These are phyloP conservation scores for Aspergillus transmontanensis DNA, from an alignment of 2,329 filamentous ascomycete species.

Conservation along the genomic window DNA sequence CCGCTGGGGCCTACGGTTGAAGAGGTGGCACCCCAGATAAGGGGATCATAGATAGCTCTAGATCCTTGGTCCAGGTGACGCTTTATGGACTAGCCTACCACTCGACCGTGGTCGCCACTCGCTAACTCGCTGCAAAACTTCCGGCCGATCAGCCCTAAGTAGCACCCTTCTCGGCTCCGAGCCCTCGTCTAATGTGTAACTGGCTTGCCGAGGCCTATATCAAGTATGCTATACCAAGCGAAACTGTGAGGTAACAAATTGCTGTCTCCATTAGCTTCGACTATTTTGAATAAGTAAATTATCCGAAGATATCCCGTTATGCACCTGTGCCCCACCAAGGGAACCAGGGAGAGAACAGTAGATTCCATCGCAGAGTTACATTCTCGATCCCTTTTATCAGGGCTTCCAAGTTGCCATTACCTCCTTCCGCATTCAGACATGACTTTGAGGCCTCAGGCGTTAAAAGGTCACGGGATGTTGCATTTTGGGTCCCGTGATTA, in stretches of 20 bases:
- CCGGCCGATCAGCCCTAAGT: background rate
- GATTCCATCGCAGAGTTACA: background rate
- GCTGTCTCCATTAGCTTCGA: background rate
- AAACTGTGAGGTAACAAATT: background rate
- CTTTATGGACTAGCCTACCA: slow-evolving; percentile 12
- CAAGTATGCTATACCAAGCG: background rate
- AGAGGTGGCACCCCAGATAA: slow-evolving; percentile 9
- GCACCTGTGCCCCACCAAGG: background rate
- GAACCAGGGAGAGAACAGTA: background rate
- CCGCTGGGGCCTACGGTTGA: background rate
- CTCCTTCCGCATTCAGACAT: background rate
- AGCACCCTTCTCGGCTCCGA: background rate
- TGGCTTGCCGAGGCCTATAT: background rate
- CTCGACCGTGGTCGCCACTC: slow-evolving; percentile 8
- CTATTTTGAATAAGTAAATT: background rate
- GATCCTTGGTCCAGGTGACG: background rate
- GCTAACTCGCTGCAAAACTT: background rate
- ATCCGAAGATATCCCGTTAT: background rate
- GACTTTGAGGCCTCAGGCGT: background rate
- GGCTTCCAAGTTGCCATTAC: background rate
- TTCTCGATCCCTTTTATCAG: background rate
- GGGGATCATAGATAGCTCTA: slow-evolving; percentile 15
- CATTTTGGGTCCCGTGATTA: background rate
- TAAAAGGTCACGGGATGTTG: background rate
- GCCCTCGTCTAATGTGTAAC: background rate